Evolutionary conservation across 2,329 filamentous ascomycete genomes (phyloP), one percentile per base, ranked within the genome.

Genomic region (Pseudophaeomoniella oleicola): DNA sequence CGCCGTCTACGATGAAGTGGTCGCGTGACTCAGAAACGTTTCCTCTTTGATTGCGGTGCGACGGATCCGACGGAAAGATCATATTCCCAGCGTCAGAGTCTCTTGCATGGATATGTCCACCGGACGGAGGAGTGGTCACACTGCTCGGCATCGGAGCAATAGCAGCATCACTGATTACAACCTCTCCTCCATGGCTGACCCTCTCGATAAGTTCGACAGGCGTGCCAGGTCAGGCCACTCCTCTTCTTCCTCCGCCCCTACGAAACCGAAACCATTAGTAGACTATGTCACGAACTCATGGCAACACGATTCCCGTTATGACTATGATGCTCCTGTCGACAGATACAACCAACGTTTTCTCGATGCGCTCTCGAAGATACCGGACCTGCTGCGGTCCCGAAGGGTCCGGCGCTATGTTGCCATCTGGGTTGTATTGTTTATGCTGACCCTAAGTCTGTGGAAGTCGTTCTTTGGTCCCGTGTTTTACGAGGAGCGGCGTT

Each of bases 401-500:
- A 6, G 22, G 22, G 6, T 27, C 22, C 22, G 22, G 6, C 22
- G 22, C 22, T 27, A 27, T 27, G 22, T 27, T n/a, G 22, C 9
- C 9, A n/a, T 27, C n/a, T 27, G 22, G 22, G n/a, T 27, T 27
- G n/a, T 27, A 6, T 27, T 27, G 22, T 6, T 27, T n/a, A 27
- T n/a, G 22, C n/a, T 27, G 9, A 27, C 22, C 6, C 6, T 27
- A 27, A 9, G n/a, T n/a, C n/a, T 27, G 9, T 27, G 22, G 22
- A 27, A 27, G 6, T 9, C 22, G n/a, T 6, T 27, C 9, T 16
- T 39, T 11, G 37, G 31, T 18, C 32, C 32, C n/a, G 30, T 15
- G 15, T 16, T 48, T 12, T 19, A 37, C 12, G 42, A 43, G 19
- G 37, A 44, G 17, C 39, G 32, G 36, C 39, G 35, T 19, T 27